phyloP scores from a whole-genome alignment of 768 basidiomycete species.

The Kwoniella dejecticola region DNA sequence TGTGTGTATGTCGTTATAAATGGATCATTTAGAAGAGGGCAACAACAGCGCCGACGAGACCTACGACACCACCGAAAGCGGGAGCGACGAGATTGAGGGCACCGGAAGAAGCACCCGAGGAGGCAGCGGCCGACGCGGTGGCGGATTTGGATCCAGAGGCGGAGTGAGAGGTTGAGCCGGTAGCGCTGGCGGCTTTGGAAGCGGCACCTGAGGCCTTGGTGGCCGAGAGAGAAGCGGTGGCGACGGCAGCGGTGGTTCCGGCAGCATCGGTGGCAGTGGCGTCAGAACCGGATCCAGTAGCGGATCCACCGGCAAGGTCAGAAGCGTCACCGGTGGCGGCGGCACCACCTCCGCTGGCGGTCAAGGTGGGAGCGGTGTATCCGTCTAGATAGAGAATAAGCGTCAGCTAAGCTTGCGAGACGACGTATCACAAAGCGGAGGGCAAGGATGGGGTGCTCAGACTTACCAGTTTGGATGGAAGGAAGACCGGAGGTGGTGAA shows the following conservation, averaged over 20 bases:
- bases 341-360: slow-evolving; percentile 46
- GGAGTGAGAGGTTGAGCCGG: slow-evolving; percentile 10
- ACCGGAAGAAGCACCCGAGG: slow-evolving; percentile 11
- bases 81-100: slow-evolving; percentile 22
- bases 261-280: slow-evolving; percentile 25
- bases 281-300: slow-evolving; percentile 33
- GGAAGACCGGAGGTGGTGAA: slow-evolving; percentile 43
- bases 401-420: too few relatives aligned
- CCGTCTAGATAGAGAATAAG: slow-evolving; percentile 8
- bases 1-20: not conserved
- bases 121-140: slow-evolving; percentile 7
- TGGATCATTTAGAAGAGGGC: slow-evolving; percentile 15
- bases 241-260: slow-evolving; percentile 8
- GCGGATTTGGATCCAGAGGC: slow-evolving; percentile 1
- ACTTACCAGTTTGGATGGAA: slow-evolving; percentile 34
- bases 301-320: slow-evolving; percentile 15
- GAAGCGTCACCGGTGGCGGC: slow-evolving; percentile 42
- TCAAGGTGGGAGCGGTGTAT: slow-evolving; percentile 48
- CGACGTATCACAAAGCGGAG: too few relatives aligned
- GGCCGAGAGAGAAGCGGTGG: slow-evolving; percentile 5
- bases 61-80: slow-evolving; percentile 26
- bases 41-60: slow-evolving; percentile 21
- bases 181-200: slow-evolving; percentile 19
- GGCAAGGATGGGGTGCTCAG: too few relatives aligned
- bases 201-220: slow-evolving; percentile 20